Conservation (phyloP, 2,329 filamentous ascomycete species). For the Epichloe festucae region DNA sequence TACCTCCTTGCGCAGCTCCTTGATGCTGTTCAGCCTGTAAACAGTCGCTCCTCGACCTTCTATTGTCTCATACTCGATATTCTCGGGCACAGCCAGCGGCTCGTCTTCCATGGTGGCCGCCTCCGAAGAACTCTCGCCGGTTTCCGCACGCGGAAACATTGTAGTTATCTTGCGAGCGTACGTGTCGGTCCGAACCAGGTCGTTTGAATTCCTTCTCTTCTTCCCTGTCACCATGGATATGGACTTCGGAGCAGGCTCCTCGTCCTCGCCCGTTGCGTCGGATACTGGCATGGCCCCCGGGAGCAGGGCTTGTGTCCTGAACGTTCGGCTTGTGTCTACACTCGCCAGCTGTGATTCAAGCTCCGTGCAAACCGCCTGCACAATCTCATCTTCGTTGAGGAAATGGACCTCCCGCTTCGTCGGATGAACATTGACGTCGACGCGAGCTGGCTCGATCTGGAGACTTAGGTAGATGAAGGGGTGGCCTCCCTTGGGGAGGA, state of each 20-base stretch:
- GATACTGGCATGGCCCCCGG: conserved; percentile 44
- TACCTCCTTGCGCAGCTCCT: conserved; percentile 68
- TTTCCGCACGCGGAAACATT: conserved; percentile 59
- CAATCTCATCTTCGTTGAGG: conserved; percentile 92
- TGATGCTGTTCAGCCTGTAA: conserved; percentile 73
- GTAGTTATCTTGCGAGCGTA: conserved; percentile 88
- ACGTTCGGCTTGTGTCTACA: conserved; percentile 88
- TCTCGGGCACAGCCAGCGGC: conserved; percentile 27
- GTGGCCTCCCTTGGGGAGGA: conserved; percentile 81
- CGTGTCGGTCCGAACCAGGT: conserved; percentile 79
- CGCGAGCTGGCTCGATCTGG: conserved; percentile 79
- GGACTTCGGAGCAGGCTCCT: conserved; percentile 19
- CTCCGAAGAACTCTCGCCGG: conserved; percentile 10
- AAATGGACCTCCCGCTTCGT: conserved; percentile 97
- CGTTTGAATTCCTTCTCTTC: conserved; percentile 45
- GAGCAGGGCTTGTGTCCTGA: conserved; percentile 84
- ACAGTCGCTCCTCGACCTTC: conserved; percentile 54
- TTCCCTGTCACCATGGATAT: conserved; percentile 25
- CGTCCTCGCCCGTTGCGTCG: conserved; percentile 14
- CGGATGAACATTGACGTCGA: conserved; percentile 96
- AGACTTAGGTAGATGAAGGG: conserved; percentile 83
- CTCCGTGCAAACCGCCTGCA: conserved; percentile 69
- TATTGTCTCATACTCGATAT: conserved; percentile 52
- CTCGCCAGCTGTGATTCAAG: conserved; percentile 67
- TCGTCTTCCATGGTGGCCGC: conserved; percentile 16